Base-by-base conservation (phyloP, 2,329 filamentous ascomycete species). In the Diplodia scrobiculata region DNA sequence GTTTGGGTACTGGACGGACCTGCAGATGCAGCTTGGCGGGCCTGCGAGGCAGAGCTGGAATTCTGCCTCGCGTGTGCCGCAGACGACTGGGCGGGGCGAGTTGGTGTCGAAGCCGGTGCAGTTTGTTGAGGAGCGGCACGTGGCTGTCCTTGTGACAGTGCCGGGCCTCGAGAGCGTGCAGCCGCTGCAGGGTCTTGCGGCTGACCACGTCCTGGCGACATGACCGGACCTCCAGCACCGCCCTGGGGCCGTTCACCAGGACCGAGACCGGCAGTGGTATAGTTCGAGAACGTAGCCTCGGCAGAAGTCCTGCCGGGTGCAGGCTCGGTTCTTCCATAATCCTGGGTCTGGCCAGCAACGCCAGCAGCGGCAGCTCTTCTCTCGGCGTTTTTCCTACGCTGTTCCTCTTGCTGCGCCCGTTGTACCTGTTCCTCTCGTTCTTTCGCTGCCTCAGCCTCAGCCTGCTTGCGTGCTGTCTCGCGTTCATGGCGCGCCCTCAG, bases 401-500 rank as follows among this genome's bases (percentile, higher is more conserved):
- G 83, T 69, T 83, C 78, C 68, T 84, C 82, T 67, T 82, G 78
- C 67, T 81, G 79, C 71, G 86, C 84, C 71, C 84, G 82, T 76
- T 86, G 84, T 74, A 79, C 73, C 52, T 73, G 72, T 67, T 81
- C 79, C 50, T 74, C 74, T 64, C 68, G 81, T 73, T 78, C 74
- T 80, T 79, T 75, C 78, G 62, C 55, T 70, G 87, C 85, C 73
- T 90, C 88, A 51, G 85, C 84, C 74, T 91, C 88, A 52, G 88
- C 88, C 71, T 85, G 84, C 69, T 87, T 85, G 67, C 89, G 82
- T 29, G 89, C 86, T 38, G 41, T 50, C 77, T 96, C 91, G 68
- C 93, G 86, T 70, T 91, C 90, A 65, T 86, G 85, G 66, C 93
- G 88, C 75, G 93, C 89, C 77, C 91, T 88, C 93, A 97, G 96